These are phyloP conservation scores for Silene coronaria DNA, from an alignment of 179 eudicot species.

Conservation along the genomic window DNA sequence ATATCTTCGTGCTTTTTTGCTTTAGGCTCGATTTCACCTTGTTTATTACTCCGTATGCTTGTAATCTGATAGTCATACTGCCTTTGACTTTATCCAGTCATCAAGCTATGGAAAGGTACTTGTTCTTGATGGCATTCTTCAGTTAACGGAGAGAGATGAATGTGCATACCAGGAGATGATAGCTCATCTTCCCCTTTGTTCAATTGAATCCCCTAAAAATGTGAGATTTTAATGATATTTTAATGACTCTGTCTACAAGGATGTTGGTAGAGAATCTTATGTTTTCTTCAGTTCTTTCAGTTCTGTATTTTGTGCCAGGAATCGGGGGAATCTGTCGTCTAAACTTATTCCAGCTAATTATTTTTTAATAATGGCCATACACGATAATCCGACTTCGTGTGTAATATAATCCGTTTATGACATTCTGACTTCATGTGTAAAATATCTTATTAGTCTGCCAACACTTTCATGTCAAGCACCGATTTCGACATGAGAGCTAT, in stretches of 20 bases:
- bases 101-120: too few species aligned
- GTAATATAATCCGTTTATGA: not conserved
- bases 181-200: too few species aligned
- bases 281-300: not conserved
- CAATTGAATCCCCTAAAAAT: too few species aligned
- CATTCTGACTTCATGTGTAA: not conserved
- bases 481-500: not conserved
- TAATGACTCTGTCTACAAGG: not conserved
- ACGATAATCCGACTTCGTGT: not conserved
- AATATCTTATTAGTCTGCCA: not conserved
- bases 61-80: not conserved
- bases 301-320: too few species aligned
- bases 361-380: not conserved
- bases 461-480: not conserved
- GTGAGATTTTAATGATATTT: constrained; percentile 31
- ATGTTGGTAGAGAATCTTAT: not conserved
- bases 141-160: too few species aligned
- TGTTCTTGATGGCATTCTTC: too few species aligned
- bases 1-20: not conserved
- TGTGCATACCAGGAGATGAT: too few species aligned
- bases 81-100: constrained; percentile 46
- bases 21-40: not conserved
- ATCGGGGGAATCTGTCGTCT: not conserved
- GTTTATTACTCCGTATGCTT: not conserved
- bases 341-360: not conserved